Conservation (phyloP, 768 basidiomycete species). For the Rhodotorula graminis region DNA sequence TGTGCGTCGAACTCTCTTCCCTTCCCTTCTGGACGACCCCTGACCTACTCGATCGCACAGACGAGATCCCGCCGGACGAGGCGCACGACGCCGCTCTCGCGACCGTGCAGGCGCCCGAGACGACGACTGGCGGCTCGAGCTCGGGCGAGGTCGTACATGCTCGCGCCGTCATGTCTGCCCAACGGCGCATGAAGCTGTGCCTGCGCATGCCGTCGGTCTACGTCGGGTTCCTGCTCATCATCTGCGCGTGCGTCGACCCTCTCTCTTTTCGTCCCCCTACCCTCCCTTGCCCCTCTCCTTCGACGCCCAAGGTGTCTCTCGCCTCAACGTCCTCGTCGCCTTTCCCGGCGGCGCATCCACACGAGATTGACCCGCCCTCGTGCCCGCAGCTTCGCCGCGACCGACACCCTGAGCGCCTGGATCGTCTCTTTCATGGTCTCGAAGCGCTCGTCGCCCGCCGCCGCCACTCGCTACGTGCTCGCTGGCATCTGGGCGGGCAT, state of each 20-base stretch:
- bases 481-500: conserved; percentile 25
- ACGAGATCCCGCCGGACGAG: conserved; percentile 29
- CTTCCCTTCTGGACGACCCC: not conserved
- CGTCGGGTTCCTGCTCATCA: conserved; percentile 27
- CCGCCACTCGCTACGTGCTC: conserved; percentile 25
- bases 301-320: not conserved
- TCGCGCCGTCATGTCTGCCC: conserved; percentile 17
- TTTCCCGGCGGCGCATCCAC: too few relatives aligned
- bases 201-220: conserved; percentile 24
- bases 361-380: too few relatives aligned
- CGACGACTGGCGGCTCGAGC: not conserved
- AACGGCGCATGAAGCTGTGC: conserved; percentile 22
- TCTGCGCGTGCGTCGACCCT: conserved; percentile 15
- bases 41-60: conserved; percentile 1
- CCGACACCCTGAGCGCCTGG: conserved; percentile 29
- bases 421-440: conserved; percentile 27
- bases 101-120: not conserved
- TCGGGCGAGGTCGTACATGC: conserved; percentile 27
- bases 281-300: not conserved
- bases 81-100: conserved; percentile 13
- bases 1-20: conserved; percentile 16
- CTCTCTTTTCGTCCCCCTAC: too few relatives aligned
- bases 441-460: conserved; percentile 9
- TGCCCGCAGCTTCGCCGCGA: conserved; percentile 19
- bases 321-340: not conserved